Conservation (phyloP, 164 flowering plant species). For the Echeveria elegans region DNA sequence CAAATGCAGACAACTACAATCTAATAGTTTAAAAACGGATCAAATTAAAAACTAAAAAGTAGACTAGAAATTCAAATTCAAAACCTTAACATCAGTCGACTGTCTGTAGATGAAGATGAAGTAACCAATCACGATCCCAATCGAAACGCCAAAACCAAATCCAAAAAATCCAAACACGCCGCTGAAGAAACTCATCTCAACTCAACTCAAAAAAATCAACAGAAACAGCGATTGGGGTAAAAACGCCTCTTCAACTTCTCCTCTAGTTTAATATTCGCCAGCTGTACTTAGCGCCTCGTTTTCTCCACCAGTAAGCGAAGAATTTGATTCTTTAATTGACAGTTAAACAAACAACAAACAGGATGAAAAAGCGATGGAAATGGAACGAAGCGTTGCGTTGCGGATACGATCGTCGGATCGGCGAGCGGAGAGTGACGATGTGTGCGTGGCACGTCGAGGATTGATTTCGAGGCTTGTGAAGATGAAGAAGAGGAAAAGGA, state of each 20-base stretch:
- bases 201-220: background rate
- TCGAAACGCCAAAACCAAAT: constrained; percentile 65
- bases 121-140: constrained; percentile 65
- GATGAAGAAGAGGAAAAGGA: background rate
- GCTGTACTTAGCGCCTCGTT: background rate
- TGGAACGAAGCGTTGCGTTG: background rate
- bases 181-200: constrained; percentile 65
- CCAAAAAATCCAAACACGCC: constrained; percentile 58
- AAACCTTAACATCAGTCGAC: constrained; percentile 70
- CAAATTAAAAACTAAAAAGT: background rate
- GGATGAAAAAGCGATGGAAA: background rate
- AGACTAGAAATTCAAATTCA: too few species aligned
- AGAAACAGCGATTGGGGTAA: background rate
- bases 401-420: background rate
- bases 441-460: background rate
- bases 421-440: background rate
- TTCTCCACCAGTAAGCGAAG: background rate
- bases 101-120: constrained; percentile 71
- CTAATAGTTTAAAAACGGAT: background rate
- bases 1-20: background rate
- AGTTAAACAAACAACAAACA: background rate
- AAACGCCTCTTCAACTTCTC: background rate
- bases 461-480: too few species aligned
- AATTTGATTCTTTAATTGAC: background rate
- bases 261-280: background rate